These are phyloP conservation scores for Blastobotrys persicus DNA, from an alignment of 1,139 yeast species.

Conservation along the genomic window DNA sequence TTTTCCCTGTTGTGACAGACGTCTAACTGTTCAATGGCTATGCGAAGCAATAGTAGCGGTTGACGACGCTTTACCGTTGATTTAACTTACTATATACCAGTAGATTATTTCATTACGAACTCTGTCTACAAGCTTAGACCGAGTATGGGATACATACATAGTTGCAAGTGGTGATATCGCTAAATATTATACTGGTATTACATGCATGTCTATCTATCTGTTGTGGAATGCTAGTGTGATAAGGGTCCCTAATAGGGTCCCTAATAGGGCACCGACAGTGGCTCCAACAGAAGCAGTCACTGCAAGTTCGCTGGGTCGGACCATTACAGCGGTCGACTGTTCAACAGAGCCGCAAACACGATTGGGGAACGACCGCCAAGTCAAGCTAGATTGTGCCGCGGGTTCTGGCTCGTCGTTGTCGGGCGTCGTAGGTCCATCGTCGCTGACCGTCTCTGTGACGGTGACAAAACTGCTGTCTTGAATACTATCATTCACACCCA, in stretches of 20 bases:
- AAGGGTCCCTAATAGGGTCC: constrained; percentile 8
- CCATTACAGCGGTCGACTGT: constrained; percentile 1
- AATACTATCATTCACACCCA: neutral
- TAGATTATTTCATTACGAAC: too few relatives aligned
- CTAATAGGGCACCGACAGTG: constrained; percentile 16
- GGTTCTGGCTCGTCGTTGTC: neutral
- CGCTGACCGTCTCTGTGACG: too few relatives aligned
- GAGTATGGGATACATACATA: too few relatives aligned
- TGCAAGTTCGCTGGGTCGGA: constrained; percentile 11
- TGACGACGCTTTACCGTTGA: too few relatives aligned
- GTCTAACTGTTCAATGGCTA: too few relatives aligned
- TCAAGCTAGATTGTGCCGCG: neutral
- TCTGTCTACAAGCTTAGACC: too few relatives aligned
- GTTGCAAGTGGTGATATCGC: too few relatives aligned
- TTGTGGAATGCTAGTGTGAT: constrained; percentile 14
- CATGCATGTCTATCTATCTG: neutral
- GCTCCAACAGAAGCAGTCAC: constrained; percentile 15
- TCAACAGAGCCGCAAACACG: constrained; percentile 13
- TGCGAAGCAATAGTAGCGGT: too few relatives aligned
- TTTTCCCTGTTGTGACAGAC: too few relatives aligned
- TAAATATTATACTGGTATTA: too few relatives aligned
- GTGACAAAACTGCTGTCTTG: too few relatives aligned
- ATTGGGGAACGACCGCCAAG: constrained; percentile 10
- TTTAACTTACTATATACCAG: too few relatives aligned
- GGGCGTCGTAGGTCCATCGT: neutral